Percentiles rank a stretch among this genome's conserved stretches.
Conservation (phyloP, 2,329 filamentous ascomycete species). For the Trichophyton simii region DNA sequence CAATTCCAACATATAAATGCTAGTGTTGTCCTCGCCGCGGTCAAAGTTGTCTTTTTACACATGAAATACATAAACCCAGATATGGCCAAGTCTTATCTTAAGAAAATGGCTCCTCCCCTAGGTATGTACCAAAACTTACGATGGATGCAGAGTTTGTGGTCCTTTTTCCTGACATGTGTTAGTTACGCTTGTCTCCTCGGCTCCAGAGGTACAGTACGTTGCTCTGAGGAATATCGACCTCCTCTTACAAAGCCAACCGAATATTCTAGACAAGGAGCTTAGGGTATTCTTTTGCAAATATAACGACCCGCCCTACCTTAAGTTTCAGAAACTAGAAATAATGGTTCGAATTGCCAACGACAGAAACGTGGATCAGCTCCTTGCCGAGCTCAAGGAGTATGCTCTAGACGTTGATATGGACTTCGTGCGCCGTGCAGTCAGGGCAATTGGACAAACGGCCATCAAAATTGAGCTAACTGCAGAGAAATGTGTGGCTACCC, state of each 20-base stretch:
- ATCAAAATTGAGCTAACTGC: conserved; percentile 96
- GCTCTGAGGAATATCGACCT: conserved; percentile 93
- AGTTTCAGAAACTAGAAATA: conserved; percentile 94
- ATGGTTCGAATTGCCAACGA: conserved; percentile 99
- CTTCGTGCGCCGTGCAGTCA: conserved; percentile 85
- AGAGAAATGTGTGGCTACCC: conserved; percentile 87
- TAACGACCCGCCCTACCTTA: conserved; percentile 95
- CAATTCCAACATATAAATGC: conserved; percentile 99
- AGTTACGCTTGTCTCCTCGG: conserved; percentile 93
- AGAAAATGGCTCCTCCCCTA: conserved; percentile 96
- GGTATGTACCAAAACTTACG: conserved; percentile 43
- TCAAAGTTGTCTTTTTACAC: conserved; percentile 94
- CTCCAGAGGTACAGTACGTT: conserved; percentile 95
- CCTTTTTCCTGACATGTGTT: conserved; percentile 17
- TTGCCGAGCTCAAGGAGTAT: conserved; percentile 93
- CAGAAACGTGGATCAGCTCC: conserved; percentile 84
- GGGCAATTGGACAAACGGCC: conserved; percentile 91
- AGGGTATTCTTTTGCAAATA: conserved; percentile 99
- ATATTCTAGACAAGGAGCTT: conserved; percentile 93
- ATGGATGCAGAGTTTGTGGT: neutral
- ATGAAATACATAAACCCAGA: conserved; percentile 76
- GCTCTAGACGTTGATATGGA: conserved; percentile 98
- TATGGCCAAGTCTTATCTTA: conserved; percentile 70
- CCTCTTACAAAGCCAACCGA: conserved; percentile 85
- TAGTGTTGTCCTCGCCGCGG: conserved; percentile 89